Base-by-base conservation (phyloP, 1,284 basidiomycete genomes). In the Cryptococcus neoformans region DNA sequence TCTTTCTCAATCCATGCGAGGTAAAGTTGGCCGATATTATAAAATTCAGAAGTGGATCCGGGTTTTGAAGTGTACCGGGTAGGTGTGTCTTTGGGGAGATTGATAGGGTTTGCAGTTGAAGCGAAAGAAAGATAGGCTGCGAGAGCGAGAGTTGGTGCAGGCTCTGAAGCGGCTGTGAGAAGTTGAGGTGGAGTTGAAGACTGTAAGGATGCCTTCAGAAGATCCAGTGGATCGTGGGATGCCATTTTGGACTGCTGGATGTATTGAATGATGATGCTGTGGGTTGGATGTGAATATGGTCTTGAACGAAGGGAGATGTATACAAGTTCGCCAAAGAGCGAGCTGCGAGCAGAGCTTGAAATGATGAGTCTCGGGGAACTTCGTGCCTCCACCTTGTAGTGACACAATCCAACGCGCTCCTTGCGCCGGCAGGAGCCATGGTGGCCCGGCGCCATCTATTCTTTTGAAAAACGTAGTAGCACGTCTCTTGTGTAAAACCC, bases 1-100 rank as follows among this genome's bases (percentile, higher is more conserved):
- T 90, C 88, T 49, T 84, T 81, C 42, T 88, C 81, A 1, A 85
- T 78, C 87, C 87, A 95, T 41, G 87, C 87, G 12, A 93, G 80
- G 67, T 89, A 87, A 5, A 95, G 79, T 2, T 90, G 88, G 56
- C 89, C 88, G 14, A 92, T 74, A 6, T 87, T 82, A 75, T 89
- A 90, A 65, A 89, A 88, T 54, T 89, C 87, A 14, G 36, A 81
- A 11, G 45, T 62, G 80, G 38, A 85, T 81, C 68, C 87, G 85
- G 60, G 83, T n/a, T 68, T 67, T 8, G 74, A 69, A 2, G 73
- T 68, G 81, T 76, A 89, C 39, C 92, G 83, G 2, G 92, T 94
- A 12, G 85, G 80, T 1, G 83, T 81, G 4, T 84, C 82, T 76
- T 92, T 92, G 38, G 84, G 82, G 28, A 90, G 78, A 17, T 81